Conservation (phyloP, 805 yeast genomes). For the Lachancea dasiensis region DNA sequence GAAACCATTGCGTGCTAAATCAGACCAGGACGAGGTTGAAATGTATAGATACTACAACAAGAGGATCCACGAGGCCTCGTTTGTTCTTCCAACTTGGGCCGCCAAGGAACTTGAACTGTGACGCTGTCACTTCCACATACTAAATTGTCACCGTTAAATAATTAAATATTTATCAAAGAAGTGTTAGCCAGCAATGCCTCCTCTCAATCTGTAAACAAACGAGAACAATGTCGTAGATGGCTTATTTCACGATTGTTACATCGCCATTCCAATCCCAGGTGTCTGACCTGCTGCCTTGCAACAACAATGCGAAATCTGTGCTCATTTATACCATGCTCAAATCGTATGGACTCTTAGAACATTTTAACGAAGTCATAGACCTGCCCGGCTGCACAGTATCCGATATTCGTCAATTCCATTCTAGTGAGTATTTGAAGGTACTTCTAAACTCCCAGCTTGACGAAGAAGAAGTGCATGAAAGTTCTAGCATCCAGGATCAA, state of each 20-base stretch:
- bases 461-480: no score
- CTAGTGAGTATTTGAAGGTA: slow-evolving; percentile 35
- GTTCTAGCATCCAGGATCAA: no score
- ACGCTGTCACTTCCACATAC: background rate
- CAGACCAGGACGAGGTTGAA: slow-evolving; percentile 55
- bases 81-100: slow-evolving; percentile 91
- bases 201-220: background rate
- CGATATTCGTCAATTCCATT: slow-evolving; percentile 48
- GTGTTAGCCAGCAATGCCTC: no score
- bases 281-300: slow-evolving; percentile 31
- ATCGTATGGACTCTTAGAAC: slow-evolving; percentile 18
- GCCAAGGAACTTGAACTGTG: slow-evolving; percentile 40
- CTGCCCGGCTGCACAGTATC: slow-evolving; percentile 19
- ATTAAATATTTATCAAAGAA: background rate
- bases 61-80: slow-evolving; percentile 80
- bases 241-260: slow-evolving; percentile 20
- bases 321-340: slow-evolving; percentile 22
- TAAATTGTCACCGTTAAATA: background rate
- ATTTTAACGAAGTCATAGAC: slow-evolving; percentile 21
- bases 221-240: slow-evolving; percentile 12
- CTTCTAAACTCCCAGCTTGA: slow-evolving; percentile 30
- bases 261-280: slow-evolving; percentile 29
- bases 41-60: slow-evolving; percentile 77
- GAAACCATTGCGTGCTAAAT: slow-evolving; percentile 61
- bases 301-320: slow-evolving; percentile 23